Evolutionary conservation across 805 yeast genomes (phyloP), one percentile per base, ranked within the genome.

Genomic region (Suhomyces canberraensis): DNA sequence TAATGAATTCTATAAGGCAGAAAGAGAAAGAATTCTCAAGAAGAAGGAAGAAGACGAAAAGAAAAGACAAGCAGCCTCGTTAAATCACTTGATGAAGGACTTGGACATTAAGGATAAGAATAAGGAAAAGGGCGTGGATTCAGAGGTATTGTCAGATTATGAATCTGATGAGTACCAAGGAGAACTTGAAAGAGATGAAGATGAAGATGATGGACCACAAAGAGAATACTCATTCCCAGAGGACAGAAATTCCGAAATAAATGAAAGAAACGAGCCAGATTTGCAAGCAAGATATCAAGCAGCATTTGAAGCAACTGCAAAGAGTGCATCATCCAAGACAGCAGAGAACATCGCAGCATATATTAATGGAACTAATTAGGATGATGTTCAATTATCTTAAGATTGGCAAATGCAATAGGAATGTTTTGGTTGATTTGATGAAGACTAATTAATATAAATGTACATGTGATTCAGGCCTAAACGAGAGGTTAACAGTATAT

Each of bases 71-170:
- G 82, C 86, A 24, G 74, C 79, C 46, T 81, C 84, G 18, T 66
- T 93, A 50, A 70, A 75, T 31, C 73, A 79, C 44, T 67, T 93
- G 48, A 85, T 93, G 87, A 81, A 81, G 44, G 99, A 93, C 59
- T 68, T 93, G 52, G 95, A 95, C 11, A 64, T 89, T 29, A 65
- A 71, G 30, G 76, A 65, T 25, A 39, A 37, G 4, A 38, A 48
- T 28, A 45, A 56, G 29, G 47, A 45, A 4, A 48, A 50, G 15
- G 42, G 45, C 3, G 58, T 56, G 7, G 70, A 66, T 37, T 69
- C 73, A 1, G 74, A 74, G 33, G 80, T 76, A 9, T 58, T 76
- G 24, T 73, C 78, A 1, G 81, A 76, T 48, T 61, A 61, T 33
- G 68, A 67, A 15, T 76, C 76, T 27, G 79, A 73, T 11, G 67